phyloP scores from a whole-genome alignment of 2,329 filamentous ascomycete species.

The Escovopsis sp. region DNA sequence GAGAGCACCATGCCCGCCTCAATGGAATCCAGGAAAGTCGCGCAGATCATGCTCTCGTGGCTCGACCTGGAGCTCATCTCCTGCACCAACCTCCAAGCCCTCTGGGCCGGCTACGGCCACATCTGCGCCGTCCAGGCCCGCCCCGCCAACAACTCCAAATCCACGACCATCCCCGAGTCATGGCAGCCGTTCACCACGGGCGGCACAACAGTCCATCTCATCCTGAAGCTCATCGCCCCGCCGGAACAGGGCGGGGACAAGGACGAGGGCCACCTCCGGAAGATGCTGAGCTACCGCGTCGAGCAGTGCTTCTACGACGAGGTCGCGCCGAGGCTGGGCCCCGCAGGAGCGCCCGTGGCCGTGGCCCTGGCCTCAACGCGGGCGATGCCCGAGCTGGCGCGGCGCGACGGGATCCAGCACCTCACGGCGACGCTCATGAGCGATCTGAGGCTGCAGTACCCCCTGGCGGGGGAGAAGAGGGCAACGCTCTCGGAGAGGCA shows the following conservation, averaged over 20 bases:
- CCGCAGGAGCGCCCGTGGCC: constrained; percentile 29
- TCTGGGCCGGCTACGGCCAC: constrained; percentile 39
- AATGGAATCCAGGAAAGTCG: constrained; percentile 18
- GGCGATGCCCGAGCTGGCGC: constrained; percentile 10
- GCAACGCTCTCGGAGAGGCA: constrained; percentile 30
- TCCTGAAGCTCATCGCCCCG: constrained; percentile 48
- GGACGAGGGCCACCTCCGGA: constrained; percentile 49
- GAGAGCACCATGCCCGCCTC: not conserved
- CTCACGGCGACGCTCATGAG: constrained; percentile 42
- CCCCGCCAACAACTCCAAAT: constrained; percentile 11
- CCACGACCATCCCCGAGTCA: constrained; percentile 5
- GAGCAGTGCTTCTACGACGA: constrained; percentile 51
- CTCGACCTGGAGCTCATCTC: constrained; percentile 26
- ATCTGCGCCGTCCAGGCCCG: constrained; percentile 40
- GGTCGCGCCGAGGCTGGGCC: constrained; percentile 34
- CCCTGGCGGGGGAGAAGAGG: constrained; percentile 41
- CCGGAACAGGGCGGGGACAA: constrained; percentile 22
- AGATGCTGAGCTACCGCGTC: constrained; percentile 52
- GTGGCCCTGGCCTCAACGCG: constrained; percentile 32
- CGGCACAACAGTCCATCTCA: constrained; percentile 22
- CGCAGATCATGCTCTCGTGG: constrained; percentile 24
- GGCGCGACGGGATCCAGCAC: constrained; percentile 17
- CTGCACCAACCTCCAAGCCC: constrained; percentile 23
- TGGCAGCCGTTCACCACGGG: constrained; percentile 5
- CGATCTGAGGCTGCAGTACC: constrained; percentile 38